These are phyloP conservation scores for Abrus precatorius DNA, from an alignment of 306 rosid genomes.

Conservation along the genomic window DNA sequence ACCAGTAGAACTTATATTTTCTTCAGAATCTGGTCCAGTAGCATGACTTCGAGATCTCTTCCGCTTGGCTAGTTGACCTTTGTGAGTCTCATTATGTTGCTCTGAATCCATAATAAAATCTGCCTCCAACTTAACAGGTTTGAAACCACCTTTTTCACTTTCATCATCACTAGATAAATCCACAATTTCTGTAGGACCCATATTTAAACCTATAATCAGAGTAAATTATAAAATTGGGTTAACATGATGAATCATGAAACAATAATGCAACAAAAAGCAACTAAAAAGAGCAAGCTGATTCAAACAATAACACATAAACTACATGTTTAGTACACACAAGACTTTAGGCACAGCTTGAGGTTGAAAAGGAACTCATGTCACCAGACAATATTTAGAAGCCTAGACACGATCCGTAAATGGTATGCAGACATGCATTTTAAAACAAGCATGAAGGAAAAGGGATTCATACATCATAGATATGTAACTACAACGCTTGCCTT, in stretches of 20 bases:
- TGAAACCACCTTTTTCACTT: constrained; percentile 53
- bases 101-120: constrained; percentile 37
- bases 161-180: constrained; percentile 84
- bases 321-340: not conserved
- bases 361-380: constrained; percentile 9
- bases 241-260: constrained; percentile 20
- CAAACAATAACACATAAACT: constrained; percentile 29
- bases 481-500: constrained; percentile 21
- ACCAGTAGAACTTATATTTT: constrained; percentile 62
- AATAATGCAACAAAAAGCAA: not conserved
- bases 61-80: constrained; percentile 40
- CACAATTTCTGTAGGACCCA: constrained; percentile 66
- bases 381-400: not conserved
- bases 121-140: constrained; percentile 67
- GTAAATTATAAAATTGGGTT: constrained; percentile 38
- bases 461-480: not conserved
- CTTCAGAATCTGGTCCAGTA: constrained; percentile 57
- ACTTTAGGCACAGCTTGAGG: constrained; percentile 5
- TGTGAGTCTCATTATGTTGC: constrained; percentile 35
- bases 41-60: constrained; percentile 40
- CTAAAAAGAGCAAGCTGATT: not conserved
- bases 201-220: constrained; percentile 55
- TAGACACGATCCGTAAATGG: not conserved
- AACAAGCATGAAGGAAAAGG: not conserved
- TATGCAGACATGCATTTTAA: not conserved